phyloP scores from a whole-genome alignment of 164 flowering plant genomes.

The Berberis vulgaris region DNA sequence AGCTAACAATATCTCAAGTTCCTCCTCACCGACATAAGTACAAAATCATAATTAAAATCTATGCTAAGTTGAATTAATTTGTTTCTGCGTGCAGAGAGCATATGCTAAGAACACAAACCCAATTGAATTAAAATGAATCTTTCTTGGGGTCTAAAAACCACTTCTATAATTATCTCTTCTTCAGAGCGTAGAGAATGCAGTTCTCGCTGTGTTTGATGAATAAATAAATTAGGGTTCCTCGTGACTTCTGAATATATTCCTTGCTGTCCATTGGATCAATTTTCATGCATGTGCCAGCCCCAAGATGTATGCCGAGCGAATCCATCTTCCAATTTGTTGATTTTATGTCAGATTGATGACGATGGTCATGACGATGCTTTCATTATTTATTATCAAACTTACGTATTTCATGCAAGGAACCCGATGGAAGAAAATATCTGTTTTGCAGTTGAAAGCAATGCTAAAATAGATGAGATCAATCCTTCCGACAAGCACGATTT shows the following conservation, averaged over 20 bases:
- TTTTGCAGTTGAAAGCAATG: background rate
- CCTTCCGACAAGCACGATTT: too few relatives aligned
- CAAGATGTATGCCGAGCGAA: constrained; percentile 12
- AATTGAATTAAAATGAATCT: constrained; percentile 3
- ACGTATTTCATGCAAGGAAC: background rate
- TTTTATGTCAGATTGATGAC: background rate
- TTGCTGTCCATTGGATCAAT: constrained; percentile 15
- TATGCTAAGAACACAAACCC: background rate
- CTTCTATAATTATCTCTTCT: background rate
- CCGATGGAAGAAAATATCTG: background rate
- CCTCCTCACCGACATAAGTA: background rate
- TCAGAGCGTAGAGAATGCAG: too few relatives aligned
- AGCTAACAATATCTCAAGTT: background rate
- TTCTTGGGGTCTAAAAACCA: constrained; percentile 9
- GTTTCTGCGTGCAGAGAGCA: background rate
- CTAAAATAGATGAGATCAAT: background rate
- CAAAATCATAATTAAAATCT: too few relatives aligned
- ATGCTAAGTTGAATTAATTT: too few relatives aligned
- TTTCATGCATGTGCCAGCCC: constrained; percentile 12
- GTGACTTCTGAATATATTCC: constrained; percentile 6
- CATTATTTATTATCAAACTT: background rate
- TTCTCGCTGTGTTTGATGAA: constrained; percentile 9
- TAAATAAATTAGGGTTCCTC: constrained; percentile 17
- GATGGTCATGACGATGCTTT: background rate
- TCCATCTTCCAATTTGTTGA: background rate